These are phyloP conservation scores for Pichia sp. DNA, from an alignment of 1,139 yeast genomes.

Conservation along the genomic window DNA sequence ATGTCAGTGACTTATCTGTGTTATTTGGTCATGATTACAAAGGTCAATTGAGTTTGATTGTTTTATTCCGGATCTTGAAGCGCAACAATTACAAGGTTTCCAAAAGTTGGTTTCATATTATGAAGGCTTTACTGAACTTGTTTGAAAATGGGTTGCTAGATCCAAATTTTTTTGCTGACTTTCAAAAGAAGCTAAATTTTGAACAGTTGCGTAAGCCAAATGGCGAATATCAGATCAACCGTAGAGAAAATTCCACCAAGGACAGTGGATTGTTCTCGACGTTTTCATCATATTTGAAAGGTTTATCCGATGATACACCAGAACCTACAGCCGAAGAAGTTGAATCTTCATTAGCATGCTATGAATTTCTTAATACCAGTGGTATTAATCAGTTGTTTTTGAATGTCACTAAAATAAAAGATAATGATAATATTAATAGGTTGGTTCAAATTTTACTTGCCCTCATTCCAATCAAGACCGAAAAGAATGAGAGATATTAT, in stretches of 20 bases:
- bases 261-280: conserved; percentile 79
- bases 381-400: conserved; percentile 45
- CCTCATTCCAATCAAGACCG: conserved; percentile 25
- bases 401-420: conserved; percentile 28
- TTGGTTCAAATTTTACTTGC: conserved; percentile 28
- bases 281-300: conserved; percentile 84
- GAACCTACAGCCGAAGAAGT: conserved; percentile 93
- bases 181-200: conserved; percentile 48
- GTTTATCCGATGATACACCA: conserved; percentile 75
- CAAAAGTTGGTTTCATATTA: conserved; percentile 44
- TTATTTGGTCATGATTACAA: conserved; percentile 86
- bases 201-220: conserved; percentile 50
- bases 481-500: conserved; percentile 36
- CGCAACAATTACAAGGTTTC: conserved; percentile 44
- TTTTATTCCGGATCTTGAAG: conserved; percentile 68
- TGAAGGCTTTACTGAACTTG: conserved; percentile 54
- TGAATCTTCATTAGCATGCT: conserved; percentile 72
- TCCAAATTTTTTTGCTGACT: conserved; percentile 57
- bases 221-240: conserved; percentile 55
- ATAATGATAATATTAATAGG: conserved; percentile 21
- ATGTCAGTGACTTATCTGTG: conserved; percentile 76
- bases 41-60: conserved; percentile 84
- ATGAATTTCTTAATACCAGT: conserved; percentile 73
- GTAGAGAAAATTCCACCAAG: conserved; percentile 48
- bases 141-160: conserved; percentile 67